Evolutionary conservation across 2,329 filamentous ascomycete genomes (phyloP).

Genomic region (Pseudopyricularia javanii): DNA sequence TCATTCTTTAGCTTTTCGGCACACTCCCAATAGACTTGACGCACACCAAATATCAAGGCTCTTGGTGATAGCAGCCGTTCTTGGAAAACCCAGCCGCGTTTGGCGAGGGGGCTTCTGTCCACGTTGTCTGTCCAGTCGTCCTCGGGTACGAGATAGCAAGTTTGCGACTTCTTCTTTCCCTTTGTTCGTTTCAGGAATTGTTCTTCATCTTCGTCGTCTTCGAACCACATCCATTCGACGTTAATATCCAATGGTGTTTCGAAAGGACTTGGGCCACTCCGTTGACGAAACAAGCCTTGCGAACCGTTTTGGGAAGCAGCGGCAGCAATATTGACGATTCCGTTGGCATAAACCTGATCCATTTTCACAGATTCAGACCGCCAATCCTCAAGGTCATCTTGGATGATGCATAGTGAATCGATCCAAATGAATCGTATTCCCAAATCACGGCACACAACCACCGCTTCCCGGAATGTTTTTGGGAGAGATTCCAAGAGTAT

Average conservation of each 20-base stretch:
- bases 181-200: too few relatives aligned
- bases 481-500: too few relatives aligned
- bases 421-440: too few relatives aligned
- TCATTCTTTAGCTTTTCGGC: background rate
- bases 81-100: constrained; percentile 3
- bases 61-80: constrained; percentile 3
- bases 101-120: background rate
- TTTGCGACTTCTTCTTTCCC: background rate
- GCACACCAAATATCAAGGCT: background rate
- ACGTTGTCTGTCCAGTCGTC: background rate
- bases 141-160: background rate
- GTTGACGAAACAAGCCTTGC: background rate
- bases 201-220: too few relatives aligned
- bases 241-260: background rate
- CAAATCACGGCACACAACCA: too few relatives aligned
- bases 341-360: too few relatives aligned
- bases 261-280: background rate
- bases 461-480: too few relatives aligned
- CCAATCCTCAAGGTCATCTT: too few relatives aligned
- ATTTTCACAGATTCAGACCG: too few relatives aligned
- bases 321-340: background rate
- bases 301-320: background rate
- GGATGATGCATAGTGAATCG: too few relatives aligned
- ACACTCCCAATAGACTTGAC: constrained; percentile 1
- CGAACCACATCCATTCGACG: background rate